Evolutionary conservation across 352 stramenopile genomes (phyloP), one percentile per base, ranked within the genome.

Genomic region (Phytopythium aichiense): DNA sequence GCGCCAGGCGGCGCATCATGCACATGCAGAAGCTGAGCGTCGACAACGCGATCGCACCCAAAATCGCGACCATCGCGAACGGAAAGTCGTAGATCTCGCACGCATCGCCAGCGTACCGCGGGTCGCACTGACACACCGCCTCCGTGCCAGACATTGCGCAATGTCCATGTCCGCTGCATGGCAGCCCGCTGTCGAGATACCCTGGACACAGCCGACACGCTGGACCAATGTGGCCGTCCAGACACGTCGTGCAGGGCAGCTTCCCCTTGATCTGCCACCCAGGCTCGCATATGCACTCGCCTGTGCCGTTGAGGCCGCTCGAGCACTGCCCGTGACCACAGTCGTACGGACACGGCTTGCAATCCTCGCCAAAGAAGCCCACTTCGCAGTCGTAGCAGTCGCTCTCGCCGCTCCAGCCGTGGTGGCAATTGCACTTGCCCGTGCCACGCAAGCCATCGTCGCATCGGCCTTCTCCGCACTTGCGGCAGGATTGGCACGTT

Each of bases 21-120:
- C 84, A 93, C 86, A 95, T 95, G 35, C 84, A 95, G 59, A 95
- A 88, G 20, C 86, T 84, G 20, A 93, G 69, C 25, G 86, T 92
- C 42, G 86, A 92, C 7, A 95, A 61, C 13, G 84, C 86, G 50
- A 95, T 91, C 11, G 71, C 89, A 2, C 86, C 84, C 20, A 95
- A 58, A 63, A 91, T 86, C 13, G 79, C 73, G 16, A 93, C 84
- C 84, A 93, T 93, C 22, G 84, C 71, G 46, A 93, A 80, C 40
- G 86, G 86, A 56, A 95, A 95, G 64, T 95, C 86, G 68, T 95
- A 95, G 49, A 86, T 78, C 61, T 95, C 86, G 52, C 86, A 95
- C 12, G 75, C 78, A 31, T 76, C 66, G 3, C 86, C 86, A 28
- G 77, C 84, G 63, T 91, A 93, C 16, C 86, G 82, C 40, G 77